Conservation (phyloP, 1,284 basidiomycete species). For the Phenoliferia sp. region DNA sequence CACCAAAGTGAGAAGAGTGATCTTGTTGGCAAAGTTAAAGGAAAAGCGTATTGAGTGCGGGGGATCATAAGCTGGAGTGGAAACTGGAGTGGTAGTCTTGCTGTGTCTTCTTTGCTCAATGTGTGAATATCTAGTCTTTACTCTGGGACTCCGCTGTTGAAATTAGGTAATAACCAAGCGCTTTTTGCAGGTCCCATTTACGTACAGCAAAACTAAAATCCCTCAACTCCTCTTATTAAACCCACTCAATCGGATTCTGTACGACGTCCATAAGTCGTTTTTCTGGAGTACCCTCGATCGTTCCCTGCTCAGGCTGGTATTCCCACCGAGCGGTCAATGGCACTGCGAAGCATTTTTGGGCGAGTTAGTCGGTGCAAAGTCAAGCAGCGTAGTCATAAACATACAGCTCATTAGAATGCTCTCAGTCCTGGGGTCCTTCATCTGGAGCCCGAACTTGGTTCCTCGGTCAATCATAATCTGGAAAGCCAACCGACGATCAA, state of each 20-base stretch:
- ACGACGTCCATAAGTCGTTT: slow-evolving; percentile 64
- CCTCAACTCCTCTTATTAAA: slow-evolving; percentile 34
- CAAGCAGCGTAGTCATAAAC: neutral
- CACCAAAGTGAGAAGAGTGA: no score
- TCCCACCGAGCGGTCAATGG: slow-evolving; percentile 91
- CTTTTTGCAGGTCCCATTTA: no score
- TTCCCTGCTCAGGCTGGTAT: slow-evolving; percentile 77
- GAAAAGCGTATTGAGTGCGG: no score
- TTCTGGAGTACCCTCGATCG: slow-evolving; percentile 63
- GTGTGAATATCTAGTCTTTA: no score
- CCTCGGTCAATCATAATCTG: slow-evolving; percentile 70
- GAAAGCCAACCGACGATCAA: no score
- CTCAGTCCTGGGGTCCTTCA: slow-evolving; percentile 86
- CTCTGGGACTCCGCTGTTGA: no score
- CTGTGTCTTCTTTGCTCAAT: no score
- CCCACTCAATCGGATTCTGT: slow-evolving; percentile 68
- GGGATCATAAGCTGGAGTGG: no score
- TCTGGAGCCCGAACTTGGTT: slow-evolving; percentile 67
- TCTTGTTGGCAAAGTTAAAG: no score
- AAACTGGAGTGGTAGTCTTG: no score
- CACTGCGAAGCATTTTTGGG: slow-evolving; percentile 41
- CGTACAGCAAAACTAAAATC: no score
- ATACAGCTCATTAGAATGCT: slow-evolving; percentile 77
- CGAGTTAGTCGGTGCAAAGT: neutral
- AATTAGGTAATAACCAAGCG: no score